Evolutionary conservation across 2,329 filamentous ascomycete species (phyloP).

Genomic region (Aspergillus intermedius): DNA sequence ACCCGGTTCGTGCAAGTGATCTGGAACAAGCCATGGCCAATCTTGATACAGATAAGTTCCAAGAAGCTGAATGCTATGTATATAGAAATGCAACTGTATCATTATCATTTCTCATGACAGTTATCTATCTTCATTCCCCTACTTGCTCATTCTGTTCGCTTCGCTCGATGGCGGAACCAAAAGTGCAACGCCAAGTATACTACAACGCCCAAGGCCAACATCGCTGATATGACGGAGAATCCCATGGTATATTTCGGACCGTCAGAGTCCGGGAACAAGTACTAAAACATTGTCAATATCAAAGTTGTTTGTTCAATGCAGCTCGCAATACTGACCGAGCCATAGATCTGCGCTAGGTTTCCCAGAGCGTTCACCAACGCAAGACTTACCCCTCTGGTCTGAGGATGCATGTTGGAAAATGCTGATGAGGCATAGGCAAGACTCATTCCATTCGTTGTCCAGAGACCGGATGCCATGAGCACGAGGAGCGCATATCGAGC

Average conservation of each 20-base stretch:
- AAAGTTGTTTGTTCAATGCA: neutral
- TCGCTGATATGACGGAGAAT: constrained; percentile 33
- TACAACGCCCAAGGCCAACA: constrained; percentile 25
- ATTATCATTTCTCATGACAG: neutral
- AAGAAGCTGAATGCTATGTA: neutral
- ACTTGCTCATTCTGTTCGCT: neutral
- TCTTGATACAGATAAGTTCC: too few species aligned
- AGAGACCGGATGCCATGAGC: constrained; percentile 51
- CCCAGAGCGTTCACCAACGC: constrained; percentile 50
- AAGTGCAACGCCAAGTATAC: constrained; percentile 22
- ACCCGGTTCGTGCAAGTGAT: too few species aligned
- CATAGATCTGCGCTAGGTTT: constrained; percentile 52
- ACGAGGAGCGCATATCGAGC: constrained; percentile 51
- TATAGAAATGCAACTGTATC: neutral
- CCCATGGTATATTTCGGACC: constrained; percentile 45
- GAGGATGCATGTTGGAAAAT: constrained; percentile 45
- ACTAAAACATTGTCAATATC: constrained; percentile 19
- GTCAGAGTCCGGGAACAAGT: constrained; percentile 47
- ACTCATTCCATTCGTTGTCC: constrained; percentile 47
- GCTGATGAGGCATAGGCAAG: constrained; percentile 49
- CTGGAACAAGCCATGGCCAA: too few species aligned
- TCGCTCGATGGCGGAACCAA: constrained; percentile 13
- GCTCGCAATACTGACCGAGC: constrained; percentile 18
- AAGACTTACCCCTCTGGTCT: constrained; percentile 47
- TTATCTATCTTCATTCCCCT: neutral